Evolutionary conservation across 169 alveolate genomes (phyloP).

Genomic region (Plasmodium sp.): DNA sequence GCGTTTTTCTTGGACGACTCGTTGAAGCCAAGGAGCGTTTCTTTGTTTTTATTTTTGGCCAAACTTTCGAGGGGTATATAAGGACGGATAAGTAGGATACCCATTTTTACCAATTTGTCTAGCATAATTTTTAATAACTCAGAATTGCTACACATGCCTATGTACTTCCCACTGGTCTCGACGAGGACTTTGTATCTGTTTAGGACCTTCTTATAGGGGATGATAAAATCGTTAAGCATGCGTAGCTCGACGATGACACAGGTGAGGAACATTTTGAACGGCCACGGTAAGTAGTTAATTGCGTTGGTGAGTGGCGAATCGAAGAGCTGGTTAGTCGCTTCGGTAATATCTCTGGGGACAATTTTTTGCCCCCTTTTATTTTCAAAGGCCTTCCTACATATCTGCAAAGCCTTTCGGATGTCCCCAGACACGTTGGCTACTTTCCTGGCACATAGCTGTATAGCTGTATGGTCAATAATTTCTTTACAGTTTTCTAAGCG

Average conservation of each 20-base stretch:
- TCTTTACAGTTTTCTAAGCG: slow-evolving; percentile 61
- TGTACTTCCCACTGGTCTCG: slow-evolving; percentile 77
- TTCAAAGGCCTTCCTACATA: slow-evolving; percentile 82
- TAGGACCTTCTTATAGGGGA: slow-evolving; percentile 78
- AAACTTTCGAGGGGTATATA: slow-evolving; percentile 74
- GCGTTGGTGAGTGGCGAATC: slow-evolving; percentile 81
- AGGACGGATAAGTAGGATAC: slow-evolving; percentile 81
- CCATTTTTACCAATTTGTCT: slow-evolving; percentile 74
- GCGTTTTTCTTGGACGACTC: slow-evolving; percentile 5
- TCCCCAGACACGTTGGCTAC: slow-evolving; percentile 88
- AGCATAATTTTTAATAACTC: slow-evolving; percentile 77
- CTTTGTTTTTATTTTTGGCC: slow-evolving; percentile 38
- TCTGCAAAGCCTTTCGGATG: slow-evolving; percentile 86
- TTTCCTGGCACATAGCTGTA: slow-evolving; percentile 87
- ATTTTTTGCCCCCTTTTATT: slow-evolving; percentile 77
- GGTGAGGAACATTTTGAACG: slow-evolving; percentile 78
- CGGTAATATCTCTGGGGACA: slow-evolving; percentile 79
- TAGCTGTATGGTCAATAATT: slow-evolving; percentile 77
- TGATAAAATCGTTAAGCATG: slow-evolving; percentile 77
- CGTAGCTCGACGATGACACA: slow-evolving; percentile 78
- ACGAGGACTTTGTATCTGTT: slow-evolving; percentile 79
- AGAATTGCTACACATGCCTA: slow-evolving; percentile 63
- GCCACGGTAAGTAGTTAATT: slow-evolving; percentile 76
- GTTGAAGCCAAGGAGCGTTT: slow-evolving; percentile 46
- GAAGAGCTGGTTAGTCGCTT: slow-evolving; percentile 79